Evolutionary conservation across 306 rosid species (phyloP).

Genomic region (Lagenaria siceraria): DNA sequence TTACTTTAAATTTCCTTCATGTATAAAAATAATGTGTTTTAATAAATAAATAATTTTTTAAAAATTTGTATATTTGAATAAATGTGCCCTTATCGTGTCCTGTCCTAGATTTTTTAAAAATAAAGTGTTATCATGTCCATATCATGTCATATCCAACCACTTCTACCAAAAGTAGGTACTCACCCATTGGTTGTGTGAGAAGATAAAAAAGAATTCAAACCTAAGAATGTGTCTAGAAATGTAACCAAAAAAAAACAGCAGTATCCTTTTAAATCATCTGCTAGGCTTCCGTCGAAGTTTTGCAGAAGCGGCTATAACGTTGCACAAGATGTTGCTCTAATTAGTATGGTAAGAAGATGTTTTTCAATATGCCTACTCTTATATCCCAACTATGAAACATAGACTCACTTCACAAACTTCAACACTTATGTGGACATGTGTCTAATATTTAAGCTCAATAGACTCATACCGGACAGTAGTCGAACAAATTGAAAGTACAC

Average conservation of each 20-base stretch:
- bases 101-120: background rate
- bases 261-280: background rate
- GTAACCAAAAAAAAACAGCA: background rate
- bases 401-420: background rate
- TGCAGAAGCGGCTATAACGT: background rate
- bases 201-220: background rate
- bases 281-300: background rate
- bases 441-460: background rate
- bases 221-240: background rate
- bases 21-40: no score
- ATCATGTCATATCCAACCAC: background rate
- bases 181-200: background rate
- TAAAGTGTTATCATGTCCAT: background rate
- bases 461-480: background rate
- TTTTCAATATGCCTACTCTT: background rate
- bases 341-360: background rate
- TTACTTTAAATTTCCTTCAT: background rate
- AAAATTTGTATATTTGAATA: no score
- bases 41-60: no score
- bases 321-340: background rate
- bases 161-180: background rate
- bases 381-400: background rate
- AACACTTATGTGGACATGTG: background rate
- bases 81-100: background rate
- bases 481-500: background rate